Evolutionary conservation across 192 early-diverging fungal genomes (phyloP), one percentile per base, ranked within the genome.

Genomic region (Gaertneriomyces semiglobifer): DNA sequence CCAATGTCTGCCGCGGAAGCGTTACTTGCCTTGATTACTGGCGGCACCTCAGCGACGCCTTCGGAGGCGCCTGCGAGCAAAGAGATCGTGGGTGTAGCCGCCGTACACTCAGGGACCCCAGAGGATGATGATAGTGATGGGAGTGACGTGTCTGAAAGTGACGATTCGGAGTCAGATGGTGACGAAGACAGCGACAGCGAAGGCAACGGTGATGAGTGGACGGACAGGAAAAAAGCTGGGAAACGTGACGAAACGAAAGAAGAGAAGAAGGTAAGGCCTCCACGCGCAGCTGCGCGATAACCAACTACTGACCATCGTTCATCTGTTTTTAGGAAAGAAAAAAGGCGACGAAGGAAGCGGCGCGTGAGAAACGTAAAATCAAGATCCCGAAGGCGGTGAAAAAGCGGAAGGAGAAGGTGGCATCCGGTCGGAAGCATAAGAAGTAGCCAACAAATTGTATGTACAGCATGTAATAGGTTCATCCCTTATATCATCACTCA

Each of bases 351-450:
- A 98, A 95, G 74, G 96, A 98, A 52, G 90, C 88, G 58, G 90
- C 88, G 46, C 88, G 93, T 45, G 93, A 96, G 68, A 90, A 90
- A 71, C 81, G 96, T 71, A 95, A 97, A 71, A 83, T 79, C 70
- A 98, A 98, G 80, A 86, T 95, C 12, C 94, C 96, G 20, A 98
- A 98, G 77, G 85, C 90, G 12, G 92, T 94, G 73, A 98, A 98
- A 76, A 98, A 96, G 75, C 84, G 92, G 62, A 93, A 90, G 71
- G 84, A 93, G 68, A 92, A 93, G 54, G 70, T 77, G 8, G 84
- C 84, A 14, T 79, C 83, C 11, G 19, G 25, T 33, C 25, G 25
- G 1, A 33, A 33, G 25, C 25, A 33, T 33, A 33, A 33, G 25
- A 33, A 33, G 25, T 33, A 33, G 25, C 25, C 25, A 33, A 33